phyloP scores from a whole-genome alignment of 345 rosid genomes.

The Eucalyptus grandis region DNA sequence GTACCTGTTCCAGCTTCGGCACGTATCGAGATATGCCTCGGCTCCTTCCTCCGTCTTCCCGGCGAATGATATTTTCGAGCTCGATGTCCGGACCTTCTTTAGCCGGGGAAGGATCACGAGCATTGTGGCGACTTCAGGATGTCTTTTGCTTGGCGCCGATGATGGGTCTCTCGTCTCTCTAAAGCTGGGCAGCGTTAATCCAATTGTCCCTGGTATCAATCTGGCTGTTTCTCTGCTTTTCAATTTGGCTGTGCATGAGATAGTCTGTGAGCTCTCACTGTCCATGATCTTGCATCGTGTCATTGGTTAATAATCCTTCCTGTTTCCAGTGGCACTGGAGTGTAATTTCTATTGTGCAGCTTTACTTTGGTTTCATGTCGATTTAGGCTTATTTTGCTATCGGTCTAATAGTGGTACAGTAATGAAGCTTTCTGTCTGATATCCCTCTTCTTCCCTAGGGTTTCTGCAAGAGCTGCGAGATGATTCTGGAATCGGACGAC shows the following conservation, averaged over 20 bases:
- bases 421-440: background rate
- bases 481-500: slow-evolving; percentile 62
- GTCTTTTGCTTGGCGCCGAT: slow-evolving; percentile 47
- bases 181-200: slow-evolving; percentile 33
- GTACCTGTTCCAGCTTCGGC: slow-evolving; percentile 38
- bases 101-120: slow-evolving; percentile 25
- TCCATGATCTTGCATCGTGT: background rate
- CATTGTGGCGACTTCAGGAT: slow-evolving; percentile 44
- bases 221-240: background rate
- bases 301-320: background rate
- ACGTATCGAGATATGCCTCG: slow-evolving; percentile 24
- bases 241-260: background rate
- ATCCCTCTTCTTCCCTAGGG: slow-evolving; percentile 17
- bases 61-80: slow-evolving; percentile 23
- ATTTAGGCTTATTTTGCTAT: background rate
- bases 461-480: slow-evolving; percentile 61
- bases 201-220: slow-evolving; percentile 41
- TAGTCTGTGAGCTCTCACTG: background rate
- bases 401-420: background rate
- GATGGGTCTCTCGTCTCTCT: slow-evolving; percentile 65
- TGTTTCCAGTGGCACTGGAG: background rate
- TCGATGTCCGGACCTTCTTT: slow-evolving; percentile 28
- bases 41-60: slow-evolving; percentile 23
- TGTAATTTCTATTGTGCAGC: background rate
- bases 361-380: background rate